These are phyloP conservation scores for Lolium perenne DNA, from an alignment of 176 grass and related monocot genomes.

Conservation along the genomic window DNA sequence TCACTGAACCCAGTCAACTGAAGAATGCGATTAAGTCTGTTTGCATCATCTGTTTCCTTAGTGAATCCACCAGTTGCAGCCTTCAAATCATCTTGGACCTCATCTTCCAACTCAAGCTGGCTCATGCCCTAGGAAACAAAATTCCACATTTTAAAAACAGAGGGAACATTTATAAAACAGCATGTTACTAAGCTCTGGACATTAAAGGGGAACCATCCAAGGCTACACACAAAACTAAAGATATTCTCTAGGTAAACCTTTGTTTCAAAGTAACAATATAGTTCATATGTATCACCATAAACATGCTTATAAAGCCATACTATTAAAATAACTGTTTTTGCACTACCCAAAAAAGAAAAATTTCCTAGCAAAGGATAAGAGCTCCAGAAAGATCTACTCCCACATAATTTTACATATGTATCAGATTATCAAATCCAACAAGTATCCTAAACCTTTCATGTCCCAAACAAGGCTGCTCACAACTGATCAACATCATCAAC, in stretches of 20 bases:
- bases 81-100: conserved; percentile 74
- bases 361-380: not conserved
- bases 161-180: not conserved
- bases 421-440: not conserved
- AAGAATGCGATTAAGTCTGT: conserved; percentile 60
- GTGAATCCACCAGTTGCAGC: conserved; percentile 72
- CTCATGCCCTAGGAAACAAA: conserved; percentile 64
- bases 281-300: not conserved
- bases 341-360: conserved; percentile 1
- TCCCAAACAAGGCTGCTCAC: not conserved
- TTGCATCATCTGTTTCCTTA: conserved; percentile 55
- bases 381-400: not conserved
- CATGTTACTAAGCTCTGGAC: not conserved
- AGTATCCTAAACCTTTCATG: not conserved
- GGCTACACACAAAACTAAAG: not conserved
- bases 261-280: not conserved
- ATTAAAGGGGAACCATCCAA: conserved; percentile 11
- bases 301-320: not conserved
- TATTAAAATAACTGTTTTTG: not conserved
- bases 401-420: not conserved
- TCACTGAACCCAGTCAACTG: conserved; percentile 71
- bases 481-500: not conserved
- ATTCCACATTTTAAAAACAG: conserved; percentile 19
- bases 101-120: conserved; percentile 72
- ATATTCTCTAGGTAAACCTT: not conserved